Conservation (phyloP, 192 early-diverging fungal species). For the Fimicolochytrium jonesii region DNA sequence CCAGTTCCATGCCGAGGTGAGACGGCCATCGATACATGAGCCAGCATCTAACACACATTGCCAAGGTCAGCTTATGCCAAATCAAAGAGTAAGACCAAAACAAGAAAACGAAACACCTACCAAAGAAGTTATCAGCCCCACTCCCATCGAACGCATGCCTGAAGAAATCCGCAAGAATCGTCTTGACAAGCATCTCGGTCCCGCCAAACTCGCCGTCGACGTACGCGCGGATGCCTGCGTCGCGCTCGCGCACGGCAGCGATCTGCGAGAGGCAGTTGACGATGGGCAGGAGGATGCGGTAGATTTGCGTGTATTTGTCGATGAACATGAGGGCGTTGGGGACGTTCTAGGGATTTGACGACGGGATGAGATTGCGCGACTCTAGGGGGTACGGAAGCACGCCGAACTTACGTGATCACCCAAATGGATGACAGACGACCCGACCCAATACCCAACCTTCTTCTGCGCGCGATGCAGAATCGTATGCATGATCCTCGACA, state of each 20-base stretch:
- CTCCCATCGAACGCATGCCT: conserved; percentile 94
- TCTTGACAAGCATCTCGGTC: conserved; percentile 57
- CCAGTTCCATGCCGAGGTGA: conserved; percentile 85
- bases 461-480: conserved; percentile 84
- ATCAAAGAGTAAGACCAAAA: conserved; percentile 4
- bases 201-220: conserved; percentile 70
- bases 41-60: conserved; percentile 69
- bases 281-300: conserved; percentile 89
- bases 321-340: conserved; percentile 98
- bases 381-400: not conserved
- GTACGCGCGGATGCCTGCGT: conserved; percentile 61
- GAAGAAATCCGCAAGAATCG: conserved; percentile 91
- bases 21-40: conserved; percentile 90
- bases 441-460: conserved; percentile 85
- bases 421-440: conserved; percentile 92
- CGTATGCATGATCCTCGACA: conserved; percentile 80
- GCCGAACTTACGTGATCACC: conserved; percentile 68
- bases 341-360: conserved; percentile 60
- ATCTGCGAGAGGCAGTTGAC: conserved; percentile 70
- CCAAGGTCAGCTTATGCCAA: not conserved
- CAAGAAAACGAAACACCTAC: conserved; percentile 6
- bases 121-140: conserved; percentile 66
- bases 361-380: not conserved
- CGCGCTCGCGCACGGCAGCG: conserved; percentile 49
- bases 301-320: conserved; percentile 97